These are phyloP conservation scores for Ligustrum vulgare DNA, from an alignment of 257 asterid genomes.

Conservation along the genomic window DNA sequence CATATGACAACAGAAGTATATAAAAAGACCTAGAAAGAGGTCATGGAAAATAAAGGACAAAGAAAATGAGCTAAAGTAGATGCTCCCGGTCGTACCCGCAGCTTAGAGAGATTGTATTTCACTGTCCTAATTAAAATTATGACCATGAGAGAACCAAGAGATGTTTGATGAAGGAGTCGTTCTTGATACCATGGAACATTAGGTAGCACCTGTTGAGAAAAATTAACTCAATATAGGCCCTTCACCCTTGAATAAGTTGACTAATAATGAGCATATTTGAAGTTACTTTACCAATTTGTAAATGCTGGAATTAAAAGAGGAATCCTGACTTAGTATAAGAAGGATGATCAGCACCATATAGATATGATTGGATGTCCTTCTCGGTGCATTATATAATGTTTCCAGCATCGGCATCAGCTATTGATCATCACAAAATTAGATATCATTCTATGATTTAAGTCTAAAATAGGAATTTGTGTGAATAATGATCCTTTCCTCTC, in stretches of 20 bases:
- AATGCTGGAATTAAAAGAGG: constrained; percentile 83
- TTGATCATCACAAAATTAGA: constrained; percentile 26
- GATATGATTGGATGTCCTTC: constrained; percentile 81
- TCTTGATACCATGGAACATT: constrained; percentile 67
- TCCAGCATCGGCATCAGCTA: constrained; percentile 98
- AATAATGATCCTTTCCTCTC: constrained; percentile 7
- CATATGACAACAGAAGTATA: constrained; percentile 14
- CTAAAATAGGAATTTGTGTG: constrained; percentile 9
- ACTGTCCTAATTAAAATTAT: constrained; percentile 75
- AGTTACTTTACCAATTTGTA: constrained; percentile 67
- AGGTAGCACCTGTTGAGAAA: constrained; percentile 62
- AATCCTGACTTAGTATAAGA: constrained; percentile 94
- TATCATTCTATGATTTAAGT: constrained; percentile 25
- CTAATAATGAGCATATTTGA: constrained; percentile 14
- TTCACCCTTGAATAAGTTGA: constrained; percentile 12
- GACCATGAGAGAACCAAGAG: constrained; percentile 80
- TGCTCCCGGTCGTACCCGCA: constrained; percentile 49
- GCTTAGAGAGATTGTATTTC: constrained; percentile 63
- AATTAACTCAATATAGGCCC: constrained; percentile 23
- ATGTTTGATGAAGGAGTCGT: constrained; percentile 51
- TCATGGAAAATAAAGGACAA: neutral
- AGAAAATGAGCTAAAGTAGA: constrained; percentile 4
- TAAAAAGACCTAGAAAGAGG: neutral
- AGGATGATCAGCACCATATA: constrained; percentile 89
- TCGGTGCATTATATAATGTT: constrained; percentile 82